Base-by-base conservation (phyloP, 2,329 filamentous ascomycete species). In the Xylaria hypoxylon region DNA sequence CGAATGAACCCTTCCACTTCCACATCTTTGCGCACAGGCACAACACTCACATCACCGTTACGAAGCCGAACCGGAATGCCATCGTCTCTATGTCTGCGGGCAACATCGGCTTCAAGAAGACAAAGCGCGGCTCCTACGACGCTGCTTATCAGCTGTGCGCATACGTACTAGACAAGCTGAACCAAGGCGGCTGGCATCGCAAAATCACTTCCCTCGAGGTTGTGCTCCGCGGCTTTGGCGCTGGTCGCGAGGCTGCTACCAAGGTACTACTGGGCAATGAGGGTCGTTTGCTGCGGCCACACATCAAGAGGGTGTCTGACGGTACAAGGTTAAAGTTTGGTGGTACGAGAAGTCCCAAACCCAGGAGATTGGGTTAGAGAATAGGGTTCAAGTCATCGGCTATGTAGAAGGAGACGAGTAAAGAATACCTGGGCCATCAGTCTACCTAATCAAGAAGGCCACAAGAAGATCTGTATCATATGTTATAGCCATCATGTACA, bases 11-110 rank as follows among this genome's bases (percentile, higher is more conserved):
- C 2, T 93, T 93, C 82, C 93, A 97, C 78, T 86, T 99, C 70
- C 93, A 97, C 82, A 85, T 99, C 78, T 95, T 89, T 81, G 83
- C 91, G 31, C 90, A 92, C 78, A 96, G 93, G 82, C 96, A 97
- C 87, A 99, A 99, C 83, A 96, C 93, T 22, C 93, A 98, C 80
- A 87, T 99, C 75, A 97, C 94, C 1, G 87, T 97, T 71, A 93
- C 94, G 24, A 90, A 90, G 75, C 94, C 96, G 31, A 90, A 93
- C 78, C 86, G 91, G 53, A 87, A 93, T 70, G 87, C 93, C 31
- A 87, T 98, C 70, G 84, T 99, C 70, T 93, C 90, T 13, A 80
- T 97, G 73, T 92, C 92, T 1, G 87, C 90, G 65, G 96, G 96
- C 55, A 94, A 97, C 76, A 88, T 99, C 66, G 95, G 95, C n/a